Base-by-base conservation (phyloP, 2,329 filamentous ascomycete species). In the Hirsutella minnesotensis region DNA sequence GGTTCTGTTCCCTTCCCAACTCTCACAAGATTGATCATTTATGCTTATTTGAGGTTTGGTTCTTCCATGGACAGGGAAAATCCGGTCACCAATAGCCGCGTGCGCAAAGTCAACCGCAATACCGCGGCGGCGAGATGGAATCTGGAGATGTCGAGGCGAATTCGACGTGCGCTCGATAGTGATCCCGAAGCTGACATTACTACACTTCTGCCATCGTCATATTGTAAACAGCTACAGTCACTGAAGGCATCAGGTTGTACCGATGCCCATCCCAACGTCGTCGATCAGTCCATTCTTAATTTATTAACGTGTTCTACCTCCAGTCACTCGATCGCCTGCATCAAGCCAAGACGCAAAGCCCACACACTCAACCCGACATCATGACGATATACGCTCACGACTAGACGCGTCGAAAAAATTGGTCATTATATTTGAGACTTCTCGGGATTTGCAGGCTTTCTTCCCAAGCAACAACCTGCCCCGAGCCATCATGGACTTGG, bases 401-500 rank as follows among this genome's bases (percentile, higher is more conserved):
- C 21, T 45, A n/a, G 41, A 43, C 18, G 33, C 29, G 31, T 42
- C 40, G 20, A 38, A 43, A 9, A n/a, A 35, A 27, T 29, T 36
- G 34, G 29, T 34, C 13, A 38, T 46, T 20, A 39, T 46, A 43
- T 31, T 33, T 33, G 13, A 46, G 41, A 40, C 41, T 13, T 46
- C 44, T 21, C 29, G 34, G 24, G 20, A 40, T 19, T 30, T 46
- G 3, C 19, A 35, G 20, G 44, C 37, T n/a, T 38, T 46, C 36
- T 35, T 46, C 33, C 34, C 35, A 43, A 34, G 31, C 8, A 39
- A 30, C 16, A 39, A 30, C 30, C 27, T 41, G 9, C 44, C 46
- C 10, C 38, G 45, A 43, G 40, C 39, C 37, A 42, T 45, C 34
- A 34, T 47, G n/a, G 44, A 45, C 12, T 35, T 47, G 27, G 12